Evolutionary conservation across 306 rosid genomes (phyloP), one percentile per base, ranked within the genome.

Genomic region (Ammopiptanthus mongolicus): DNA sequence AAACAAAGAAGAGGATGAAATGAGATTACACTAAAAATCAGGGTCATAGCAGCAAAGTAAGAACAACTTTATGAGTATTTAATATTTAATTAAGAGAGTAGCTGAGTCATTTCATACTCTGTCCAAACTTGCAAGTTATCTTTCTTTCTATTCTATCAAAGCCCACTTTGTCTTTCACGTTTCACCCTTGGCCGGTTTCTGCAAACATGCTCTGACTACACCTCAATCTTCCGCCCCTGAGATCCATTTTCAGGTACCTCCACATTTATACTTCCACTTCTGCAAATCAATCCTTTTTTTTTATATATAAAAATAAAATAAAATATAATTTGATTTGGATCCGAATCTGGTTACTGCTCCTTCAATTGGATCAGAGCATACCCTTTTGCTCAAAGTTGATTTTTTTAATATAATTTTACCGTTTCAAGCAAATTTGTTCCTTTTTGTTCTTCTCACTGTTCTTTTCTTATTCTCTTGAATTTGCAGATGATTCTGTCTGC

Each of bases 401-500:
- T 63, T 12, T 64, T 65, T 17, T 0, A 0, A 13, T 71, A 9
- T 22, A 34, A 19, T 21, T 66, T 51, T 56, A 28, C 34, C 39
- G 28, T 80, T 84, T 62, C 15, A 36, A 68, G 23, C 23, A 10
- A 31, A 33, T 14, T 39, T 33, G 31, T 65, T 65, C 29, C 42
- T 33, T 19, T 34, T 44, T 65, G 65, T 21, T 36, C 48, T 29
- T 31, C 2, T 44, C 63, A 11, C 6, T 42, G 17, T 59, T 75
- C 69, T 47, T 53, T 77, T 83, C 21, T 57, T 15, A 0, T 60
- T 76, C 53, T 74, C 56, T 1, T 78, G 63, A 57, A 70, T 84
- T 79, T 84, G 80, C 90, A 89, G 95, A 41, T 82, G 65, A 47
- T 75, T 66, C 78, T 82, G 57, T 75, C 79, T 82, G 76, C 55